Evolutionary conservation across 441 rosid genomes (phyloP).

Genomic region (Erodium moschatum): DNA sequence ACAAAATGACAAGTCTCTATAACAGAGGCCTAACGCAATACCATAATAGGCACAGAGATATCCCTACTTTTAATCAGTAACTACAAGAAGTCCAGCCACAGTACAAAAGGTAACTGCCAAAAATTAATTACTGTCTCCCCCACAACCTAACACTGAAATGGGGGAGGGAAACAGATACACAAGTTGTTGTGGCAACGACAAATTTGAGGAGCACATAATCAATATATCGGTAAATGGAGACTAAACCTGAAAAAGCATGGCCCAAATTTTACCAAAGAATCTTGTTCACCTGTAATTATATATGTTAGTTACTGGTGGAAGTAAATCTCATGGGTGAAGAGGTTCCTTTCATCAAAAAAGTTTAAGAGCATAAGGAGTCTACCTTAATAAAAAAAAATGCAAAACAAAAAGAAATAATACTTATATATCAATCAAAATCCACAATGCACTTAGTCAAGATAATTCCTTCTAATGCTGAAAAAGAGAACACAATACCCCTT

Average conservation of each 20-base stretch:
- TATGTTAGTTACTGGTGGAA: too few species aligned
- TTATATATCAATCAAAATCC: neutral
- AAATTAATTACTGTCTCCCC: neutral
- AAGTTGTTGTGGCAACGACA: neutral
- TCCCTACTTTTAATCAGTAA: neutral
- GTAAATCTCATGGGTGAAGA: neutral
- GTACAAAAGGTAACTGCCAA: neutral
- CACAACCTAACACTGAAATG: neutral
- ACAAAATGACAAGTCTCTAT: neutral
- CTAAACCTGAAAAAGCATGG: too few species aligned
- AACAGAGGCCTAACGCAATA: neutral
- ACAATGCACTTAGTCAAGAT: neutral
- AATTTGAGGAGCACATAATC: neutral
- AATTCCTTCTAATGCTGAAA: neutral
- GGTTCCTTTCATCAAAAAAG: neutral
- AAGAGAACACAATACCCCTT: neutral
- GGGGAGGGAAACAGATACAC: neutral
- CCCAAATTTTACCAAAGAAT: too few species aligned
- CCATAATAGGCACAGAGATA: neutral
- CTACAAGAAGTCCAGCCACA: neutral
- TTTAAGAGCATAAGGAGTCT: neutral
- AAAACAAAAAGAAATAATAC: neutral
- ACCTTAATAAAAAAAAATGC: neutral
- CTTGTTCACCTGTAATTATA: too few species aligned
- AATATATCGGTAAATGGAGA: neutral